Percentiles rank a stretch among this genome's conserved stretches.
Evolutionary conservation across 805 yeast genomes (phyloP).

Genomic region (Wickerhamiella kurtzmanii): DNA sequence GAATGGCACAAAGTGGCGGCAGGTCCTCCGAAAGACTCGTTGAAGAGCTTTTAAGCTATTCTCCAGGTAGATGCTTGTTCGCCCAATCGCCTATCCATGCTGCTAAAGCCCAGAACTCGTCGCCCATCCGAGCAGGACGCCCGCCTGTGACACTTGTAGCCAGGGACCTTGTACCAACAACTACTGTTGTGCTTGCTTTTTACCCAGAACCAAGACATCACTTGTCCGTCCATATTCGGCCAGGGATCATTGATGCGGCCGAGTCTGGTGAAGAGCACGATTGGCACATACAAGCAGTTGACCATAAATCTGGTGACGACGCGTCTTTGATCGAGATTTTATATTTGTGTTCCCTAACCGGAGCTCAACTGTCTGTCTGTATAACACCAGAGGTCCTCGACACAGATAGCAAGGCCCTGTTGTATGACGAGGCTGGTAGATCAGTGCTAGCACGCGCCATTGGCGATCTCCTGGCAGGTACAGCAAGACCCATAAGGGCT

Average conservation of each 20-base stretch:
- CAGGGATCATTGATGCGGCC: background rate
- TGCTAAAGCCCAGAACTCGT: background rate
- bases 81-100: slow-evolving; percentile 3
- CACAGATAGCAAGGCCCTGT: background rate
- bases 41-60: slow-evolving; percentile 19
- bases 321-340: background rate
- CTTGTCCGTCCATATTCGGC: background rate
- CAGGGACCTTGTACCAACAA: background rate
- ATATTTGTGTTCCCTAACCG: background rate
- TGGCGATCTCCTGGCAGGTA: background rate
- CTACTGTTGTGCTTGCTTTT: background rate
- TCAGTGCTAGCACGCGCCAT: background rate
- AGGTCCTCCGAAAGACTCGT: slow-evolving; percentile 19
- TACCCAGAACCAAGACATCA: background rate
- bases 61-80: slow-evolving; percentile 8
- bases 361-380: background rate
- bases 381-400: background rate
- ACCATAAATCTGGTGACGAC: background rate
- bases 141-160: background rate
- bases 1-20: slow-evolving; percentile 10
- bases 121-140: background rate
- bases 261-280: background rate
- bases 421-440: background rate
- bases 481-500: background rate
- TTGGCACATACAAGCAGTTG: background rate